Evolutionary conservation across 768 basidiomycete genomes (phyloP).

Genomic region (Chiua virens): DNA sequence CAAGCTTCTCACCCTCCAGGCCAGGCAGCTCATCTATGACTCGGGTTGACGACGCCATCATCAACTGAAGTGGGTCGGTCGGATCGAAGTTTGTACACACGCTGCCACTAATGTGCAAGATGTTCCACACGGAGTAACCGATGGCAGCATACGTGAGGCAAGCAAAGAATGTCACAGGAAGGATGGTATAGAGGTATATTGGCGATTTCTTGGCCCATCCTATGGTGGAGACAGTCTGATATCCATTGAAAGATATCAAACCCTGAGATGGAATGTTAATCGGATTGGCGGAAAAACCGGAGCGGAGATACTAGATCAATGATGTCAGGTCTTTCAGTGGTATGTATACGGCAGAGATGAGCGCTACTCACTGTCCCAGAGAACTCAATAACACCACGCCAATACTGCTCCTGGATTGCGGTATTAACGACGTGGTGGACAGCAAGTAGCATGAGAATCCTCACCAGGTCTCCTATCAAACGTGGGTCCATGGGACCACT

Average conservation of each 20-base stretch:
- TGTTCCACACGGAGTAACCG: not conserved
- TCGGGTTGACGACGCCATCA: not conserved
- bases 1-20: too few species aligned
- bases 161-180: conserved; percentile 1
- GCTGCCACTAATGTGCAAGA: not conserved
- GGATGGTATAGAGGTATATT: conserved; percentile 1
- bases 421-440: too few species aligned
- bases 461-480: not conserved
- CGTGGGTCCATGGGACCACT: too few species aligned
- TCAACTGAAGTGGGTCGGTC: not conserved
- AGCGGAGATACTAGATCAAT: not conserved
- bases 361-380: not conserved
- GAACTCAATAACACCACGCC: conserved; percentile 3
- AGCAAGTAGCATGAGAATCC: not conserved
- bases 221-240: not conserved
- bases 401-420: not conserved
- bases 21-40: too few species aligned
- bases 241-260: not conserved
- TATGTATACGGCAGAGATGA: too few species aligned
- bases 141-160: not conserved
- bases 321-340: too few species aligned
- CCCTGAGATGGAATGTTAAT: too few species aligned
- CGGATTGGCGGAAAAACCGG: not conserved
- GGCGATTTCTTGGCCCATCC: not conserved
- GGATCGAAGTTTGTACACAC: not conserved